A percentile compares a stretch with the other conserved stretches of the same genome.
phyloP scores from a whole-genome alignment of 2,329 filamentous ascomycete species.

The Colletotrichum sp. region DNA sequence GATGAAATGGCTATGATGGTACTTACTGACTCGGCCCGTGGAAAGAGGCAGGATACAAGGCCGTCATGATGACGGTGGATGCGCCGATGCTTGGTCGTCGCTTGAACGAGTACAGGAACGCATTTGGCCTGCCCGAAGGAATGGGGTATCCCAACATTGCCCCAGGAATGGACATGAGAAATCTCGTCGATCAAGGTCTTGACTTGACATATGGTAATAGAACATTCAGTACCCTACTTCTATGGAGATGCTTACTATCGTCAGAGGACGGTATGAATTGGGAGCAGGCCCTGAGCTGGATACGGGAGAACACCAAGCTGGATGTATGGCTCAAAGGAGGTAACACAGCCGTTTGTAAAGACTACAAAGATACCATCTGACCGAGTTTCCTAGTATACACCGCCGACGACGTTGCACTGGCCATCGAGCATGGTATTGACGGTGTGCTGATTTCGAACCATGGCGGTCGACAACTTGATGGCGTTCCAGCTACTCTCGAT shows the following conservation, averaged over 20 bases:
- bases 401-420: neutral
- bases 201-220: neutral
- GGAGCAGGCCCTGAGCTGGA: neutral
- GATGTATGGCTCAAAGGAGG: neutral
- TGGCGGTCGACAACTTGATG: neutral
- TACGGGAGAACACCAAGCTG: neutral
- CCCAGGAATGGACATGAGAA: neutral
- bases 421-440: neutral
- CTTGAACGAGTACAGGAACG: neutral
- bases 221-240: neutral
- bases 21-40: neutral
- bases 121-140: neutral
- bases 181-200: neutral
- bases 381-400: neutral
- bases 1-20: fast-evolving
- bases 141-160: neutral
- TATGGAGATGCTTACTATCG: fast-evolving
- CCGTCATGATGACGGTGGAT: neutral
- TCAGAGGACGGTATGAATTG: neutral
- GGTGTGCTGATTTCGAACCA: neutral
- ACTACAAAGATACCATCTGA: neutral
- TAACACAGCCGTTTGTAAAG: neutral
- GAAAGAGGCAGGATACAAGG: neutral
- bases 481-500: neutral
- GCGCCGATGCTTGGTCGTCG: neutral